Evolutionary conservation across 169 alveolate species (phyloP), one percentile per base, ranked within the genome.

Genomic region (Miamiensis avidus): DNA sequence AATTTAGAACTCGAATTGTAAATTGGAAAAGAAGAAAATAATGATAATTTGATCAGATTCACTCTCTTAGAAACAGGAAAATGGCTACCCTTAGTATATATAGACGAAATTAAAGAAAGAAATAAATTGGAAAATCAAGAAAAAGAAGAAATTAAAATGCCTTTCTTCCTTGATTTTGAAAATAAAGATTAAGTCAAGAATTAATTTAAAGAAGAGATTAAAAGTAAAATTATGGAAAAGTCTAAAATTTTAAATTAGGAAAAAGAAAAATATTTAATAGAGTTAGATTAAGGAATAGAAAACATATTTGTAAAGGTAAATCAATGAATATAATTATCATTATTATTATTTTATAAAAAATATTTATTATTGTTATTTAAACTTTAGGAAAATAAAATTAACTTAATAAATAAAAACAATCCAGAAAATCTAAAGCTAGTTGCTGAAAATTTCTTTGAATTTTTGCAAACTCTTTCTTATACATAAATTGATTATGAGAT

Each of bases 91-190:
- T 79, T 79, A 29, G 64, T 79, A 31, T 33, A 79, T 49, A 27
- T 79, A 1, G 84, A 79, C 29, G 84, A 79, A 79, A 79, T 79
- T 28, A 79, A 79, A 72, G 84, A 79, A 65, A 79, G 84, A 49
- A 79, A 79, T 79, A 79, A n/a, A 49, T 79, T 79, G 65, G 84
- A 79, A 29, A 79, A 79, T 72, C 34, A 79, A 20, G 84, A 79
- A 49, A 72, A 79, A 49, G 65, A 34, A 0, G 84, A 79, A 11
- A 34, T 79, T 74, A 49, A 79, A 79, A 49, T 79, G 76, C 84
- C 84, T 29, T 79, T 79, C 77, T 79, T 79, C 49, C 64, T 79
- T 49, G 84, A 79, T 79, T 79, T 79, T 79, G 34, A 65, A 28
- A 79, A 79, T 34, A 79, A 79, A 33, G 84, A 79, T 64, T 31